phyloP scores from a whole-genome alignment of 257 asterid species.

The Anisodus acutangulus region DNA sequence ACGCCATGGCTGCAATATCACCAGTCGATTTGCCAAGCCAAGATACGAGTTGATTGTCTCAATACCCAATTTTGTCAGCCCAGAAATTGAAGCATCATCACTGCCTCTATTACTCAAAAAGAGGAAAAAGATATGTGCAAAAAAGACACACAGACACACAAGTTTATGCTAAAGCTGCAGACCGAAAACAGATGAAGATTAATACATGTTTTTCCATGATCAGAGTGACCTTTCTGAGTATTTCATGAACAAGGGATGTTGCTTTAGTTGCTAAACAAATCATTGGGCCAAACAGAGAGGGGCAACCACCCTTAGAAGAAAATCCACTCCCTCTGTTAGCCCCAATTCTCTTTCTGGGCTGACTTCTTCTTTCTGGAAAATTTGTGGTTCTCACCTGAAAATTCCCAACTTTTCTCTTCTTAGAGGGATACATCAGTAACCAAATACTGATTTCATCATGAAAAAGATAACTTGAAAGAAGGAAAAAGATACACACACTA shows the following conservation, averaged over 20 bases:
- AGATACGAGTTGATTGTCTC: not conserved
- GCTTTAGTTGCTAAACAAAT: not conserved
- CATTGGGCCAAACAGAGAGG: conserved; percentile 26
- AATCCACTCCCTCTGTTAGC: conserved; percentile 25
- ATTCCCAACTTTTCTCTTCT: not conserved
- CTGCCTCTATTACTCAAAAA: conserved; percentile 3
- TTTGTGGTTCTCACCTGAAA: not conserved
- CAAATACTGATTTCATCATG: no score
- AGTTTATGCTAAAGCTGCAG: not conserved
- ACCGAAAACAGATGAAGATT: not conserved
- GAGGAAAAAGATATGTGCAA: not conserved
- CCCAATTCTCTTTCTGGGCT: conserved; percentile 21
- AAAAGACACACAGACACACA: not conserved
- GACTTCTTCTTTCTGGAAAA: not conserved
- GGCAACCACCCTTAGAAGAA: conserved; percentile 2
- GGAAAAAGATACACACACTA: no score
- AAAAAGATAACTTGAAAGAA: no score
- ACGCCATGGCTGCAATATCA: conserved; percentile 36
- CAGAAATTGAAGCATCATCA: conserved; percentile 11
- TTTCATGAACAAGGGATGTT: conserved; percentile 20
- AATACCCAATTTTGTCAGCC: not conserved
- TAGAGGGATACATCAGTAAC: not conserved
- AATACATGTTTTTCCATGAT: not conserved
- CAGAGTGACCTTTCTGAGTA: not conserved
- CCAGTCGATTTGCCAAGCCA: conserved; percentile 24